Percentiles rank a stretch among this genome's conserved stretches.
Evolutionary conservation across 108 stramenopile species (phyloP).

Genomic region (Pseudonitzschia pungens): DNA sequence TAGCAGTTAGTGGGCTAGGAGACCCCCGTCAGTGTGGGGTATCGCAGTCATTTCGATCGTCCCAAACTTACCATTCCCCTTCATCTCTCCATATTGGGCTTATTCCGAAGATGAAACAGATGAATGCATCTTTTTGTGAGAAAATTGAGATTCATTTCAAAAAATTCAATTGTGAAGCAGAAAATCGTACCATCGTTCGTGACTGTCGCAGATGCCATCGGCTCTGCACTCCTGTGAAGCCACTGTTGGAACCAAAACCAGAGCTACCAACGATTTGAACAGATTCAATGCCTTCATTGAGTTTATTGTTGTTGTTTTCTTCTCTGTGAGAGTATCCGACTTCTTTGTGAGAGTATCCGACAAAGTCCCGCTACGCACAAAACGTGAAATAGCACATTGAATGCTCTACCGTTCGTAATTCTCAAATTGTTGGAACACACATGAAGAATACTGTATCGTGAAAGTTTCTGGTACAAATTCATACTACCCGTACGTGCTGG

Average conservation of each 20-base stretch:
- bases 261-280: neutral
- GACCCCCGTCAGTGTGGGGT: neutral
- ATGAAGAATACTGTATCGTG: no score
- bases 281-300: neutral
- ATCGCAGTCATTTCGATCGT: neutral
- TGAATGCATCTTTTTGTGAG: neutral
- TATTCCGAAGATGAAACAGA: neutral
- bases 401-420: no score
- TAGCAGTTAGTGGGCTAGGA: neutral
- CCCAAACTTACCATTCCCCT: conserved; percentile 38
- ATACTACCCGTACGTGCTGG: no score
- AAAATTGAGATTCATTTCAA: neutral
- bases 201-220: conserved; percentile 46
- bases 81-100: conserved; percentile 41
- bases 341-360: no score
- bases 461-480: no score
- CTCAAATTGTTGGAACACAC: no score
- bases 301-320: no score
- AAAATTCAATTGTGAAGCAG: neutral
- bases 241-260: neutral
- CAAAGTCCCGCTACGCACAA: no score
- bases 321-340: no score
- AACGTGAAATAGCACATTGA: no score
- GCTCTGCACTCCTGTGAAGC: conserved; percentile 43
- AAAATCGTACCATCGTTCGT: conserved; percentile 44